Evolutionary conservation across 805 yeast species (phyloP), one percentile per base, ranked within the genome.

Genomic region (Candida qinlingensis): DNA sequence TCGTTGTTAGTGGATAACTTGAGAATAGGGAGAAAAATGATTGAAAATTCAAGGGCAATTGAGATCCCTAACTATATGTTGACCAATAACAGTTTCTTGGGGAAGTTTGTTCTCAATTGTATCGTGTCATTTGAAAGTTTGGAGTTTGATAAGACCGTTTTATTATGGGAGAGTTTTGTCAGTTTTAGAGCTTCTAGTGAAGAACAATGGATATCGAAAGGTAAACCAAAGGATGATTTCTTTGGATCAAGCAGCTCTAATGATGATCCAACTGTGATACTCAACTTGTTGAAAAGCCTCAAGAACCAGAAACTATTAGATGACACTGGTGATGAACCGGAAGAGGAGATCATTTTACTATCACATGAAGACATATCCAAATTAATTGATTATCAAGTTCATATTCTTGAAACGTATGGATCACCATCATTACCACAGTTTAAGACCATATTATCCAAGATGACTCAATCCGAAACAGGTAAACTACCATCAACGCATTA

Each of bases 371-470:
- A 80, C 56, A 55, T 82, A 11, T 69, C 75, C 8, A 66, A 68
- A 11, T 60, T 82, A 45, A 62, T 83, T 25, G 76, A 77, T 39
- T 71, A 74, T 40, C 87, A 83, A 51, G 76, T 83, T 4, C 67
- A 69, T 28, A 63, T 76, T 6, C 58, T 81, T 26, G 85, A 82
- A 54, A 62, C 71, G 1, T 72, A 67, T 53, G 82, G 85, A 1
- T 69, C 79, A 0, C 69, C 76, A 2, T 71, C 80, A 0, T 79
- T 84, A 0, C 63, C 67, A 8, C 58, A 69, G 9, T 62, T 82
- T 25, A 67, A 65, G 47, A 58, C 63, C 4, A 68, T 78, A 1
- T 65, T 82, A 57, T 55, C 52, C 9, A 50, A 71, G 7, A 74
- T 81, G 76, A 70, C 81, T 1, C 72, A 74, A 13, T 67, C 76